Evolutionary conservation across 2,329 filamentous ascomycete species (phyloP).

Genomic region (Colletotrichum sp.): DNA sequence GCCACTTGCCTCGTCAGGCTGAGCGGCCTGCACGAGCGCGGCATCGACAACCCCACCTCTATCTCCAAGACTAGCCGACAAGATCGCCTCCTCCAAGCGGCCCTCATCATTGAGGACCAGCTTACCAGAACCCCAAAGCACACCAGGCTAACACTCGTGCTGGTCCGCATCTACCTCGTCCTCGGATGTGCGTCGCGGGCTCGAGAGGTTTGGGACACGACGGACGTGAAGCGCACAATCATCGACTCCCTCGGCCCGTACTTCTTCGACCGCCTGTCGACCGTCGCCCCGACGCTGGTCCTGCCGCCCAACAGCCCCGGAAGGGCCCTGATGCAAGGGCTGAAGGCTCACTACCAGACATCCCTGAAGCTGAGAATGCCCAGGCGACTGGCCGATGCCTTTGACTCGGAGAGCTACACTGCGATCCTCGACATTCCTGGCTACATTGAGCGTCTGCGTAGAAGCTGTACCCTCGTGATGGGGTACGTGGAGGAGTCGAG

Average conservation of each 20-base stretch:
- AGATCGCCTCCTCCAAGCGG: slow-evolving; percentile 50
- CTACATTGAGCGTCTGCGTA: slow-evolving; percentile 48
- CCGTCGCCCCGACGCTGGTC: slow-evolving; percentile 51
- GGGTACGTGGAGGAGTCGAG: slow-evolving; percentile 57
- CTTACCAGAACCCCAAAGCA: slow-evolving; percentile 50
- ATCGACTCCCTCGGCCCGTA: slow-evolving; percentile 61
- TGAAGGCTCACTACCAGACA: slow-evolving; percentile 50
- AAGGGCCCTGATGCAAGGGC: slow-evolving; percentile 41
- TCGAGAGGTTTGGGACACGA: slow-evolving; percentile 51
- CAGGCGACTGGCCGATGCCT: slow-evolving; percentile 47
- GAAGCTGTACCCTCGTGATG: slow-evolving; percentile 58
- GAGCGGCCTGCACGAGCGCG: slow-evolving; percentile 11
- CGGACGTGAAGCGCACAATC: slow-evolving; percentile 62
- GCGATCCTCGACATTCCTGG: slow-evolving; percentile 53
- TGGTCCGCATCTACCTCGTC: slow-evolving; percentile 56
- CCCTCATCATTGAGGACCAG: slow-evolving; percentile 55
- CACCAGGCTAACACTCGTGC: slow-evolving; percentile 50
- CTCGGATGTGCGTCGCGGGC: slow-evolving; percentile 55
- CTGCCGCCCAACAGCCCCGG: slow-evolving; percentile 20
- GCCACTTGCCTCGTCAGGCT: slow-evolving; percentile 38
- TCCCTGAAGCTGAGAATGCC: slow-evolving; percentile 53
- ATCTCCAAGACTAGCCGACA: not conserved
- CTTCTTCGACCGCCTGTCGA: slow-evolving; percentile 61
- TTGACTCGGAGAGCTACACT: slow-evolving; percentile 55
- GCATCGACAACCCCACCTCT: not conserved